Evolutionary conservation across 2,329 filamentous ascomycete genomes (phyloP).

Genomic region (Phyllosticta citrichinensis): DNA sequence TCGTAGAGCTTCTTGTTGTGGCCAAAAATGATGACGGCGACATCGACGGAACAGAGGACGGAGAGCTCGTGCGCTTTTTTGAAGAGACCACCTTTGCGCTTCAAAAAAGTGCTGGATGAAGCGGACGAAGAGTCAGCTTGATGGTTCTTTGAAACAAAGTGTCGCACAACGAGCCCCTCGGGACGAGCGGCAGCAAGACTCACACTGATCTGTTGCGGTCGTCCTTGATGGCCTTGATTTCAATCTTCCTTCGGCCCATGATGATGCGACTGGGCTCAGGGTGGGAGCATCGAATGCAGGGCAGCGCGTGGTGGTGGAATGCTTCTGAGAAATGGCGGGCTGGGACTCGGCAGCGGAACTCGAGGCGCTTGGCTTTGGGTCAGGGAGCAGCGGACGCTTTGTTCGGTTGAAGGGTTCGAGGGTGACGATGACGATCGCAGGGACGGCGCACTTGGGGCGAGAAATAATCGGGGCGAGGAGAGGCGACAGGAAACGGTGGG

Average conservation of each 20-base stretch:
- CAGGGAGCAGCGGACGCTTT: constrained; percentile 5
- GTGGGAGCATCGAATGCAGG: constrained; percentile 6
- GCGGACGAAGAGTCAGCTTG: constrained; percentile 11
- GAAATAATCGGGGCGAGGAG: neutral
- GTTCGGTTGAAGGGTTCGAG: neutral
- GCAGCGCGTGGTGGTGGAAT: constrained; percentile 1
- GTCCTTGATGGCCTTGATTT: constrained; percentile 99
- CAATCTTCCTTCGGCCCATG: constrained; percentile 98
- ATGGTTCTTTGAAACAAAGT: constrained; percentile 14
- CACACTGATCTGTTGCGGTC: constrained; percentile 97
- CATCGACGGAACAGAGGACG: constrained; percentile 94
- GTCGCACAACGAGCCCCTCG: neutral
- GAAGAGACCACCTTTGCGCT: constrained; percentile 96
- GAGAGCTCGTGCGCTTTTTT: constrained; percentile 99
- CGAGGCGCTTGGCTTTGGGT: constrained; percentile 5
- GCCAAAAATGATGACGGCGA: constrained; percentile 96
- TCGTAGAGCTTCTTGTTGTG: constrained; percentile 99
- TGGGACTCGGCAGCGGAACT: constrained; percentile 1
- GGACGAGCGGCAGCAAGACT: constrained; percentile 29
- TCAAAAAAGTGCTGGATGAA: constrained; percentile 75
- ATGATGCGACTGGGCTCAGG: constrained; percentile 12
- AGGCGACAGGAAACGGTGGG: neutral
- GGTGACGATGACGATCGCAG: neutral
- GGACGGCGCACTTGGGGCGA: neutral
- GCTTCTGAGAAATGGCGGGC: neutral